Evolutionary conservation across 805 yeast species (phyloP).

Genomic region (Isabelozyma heimii): DNA sequence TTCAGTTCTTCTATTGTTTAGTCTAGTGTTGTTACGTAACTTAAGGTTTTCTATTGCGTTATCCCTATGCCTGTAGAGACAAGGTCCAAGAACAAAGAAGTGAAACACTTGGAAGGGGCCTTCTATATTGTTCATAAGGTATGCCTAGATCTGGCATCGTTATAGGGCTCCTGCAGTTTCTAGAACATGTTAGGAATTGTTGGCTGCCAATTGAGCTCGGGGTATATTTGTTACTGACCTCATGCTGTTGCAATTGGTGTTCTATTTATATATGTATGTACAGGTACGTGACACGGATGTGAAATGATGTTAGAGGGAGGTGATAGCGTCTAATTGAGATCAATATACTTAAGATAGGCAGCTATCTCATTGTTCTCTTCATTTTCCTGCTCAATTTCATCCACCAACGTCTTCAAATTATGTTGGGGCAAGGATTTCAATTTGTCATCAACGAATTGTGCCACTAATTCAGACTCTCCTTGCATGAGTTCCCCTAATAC

Average conservation of each 20-base stretch:
- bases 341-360: slow-evolving; percentile 6
- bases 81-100: too few relatives aligned
- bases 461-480: slow-evolving; percentile 27
- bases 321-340: slow-evolving; percentile 6
- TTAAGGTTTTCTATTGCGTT: not conserved
- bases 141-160: too few relatives aligned
- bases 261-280: too few relatives aligned
- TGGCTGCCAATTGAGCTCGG: too few relatives aligned
- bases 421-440: slow-evolving; percentile 34
- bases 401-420: slow-evolving; percentile 26
- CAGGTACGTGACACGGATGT: not conserved
- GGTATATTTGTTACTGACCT: too few relatives aligned
- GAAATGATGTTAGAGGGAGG: not conserved
- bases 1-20: not conserved
- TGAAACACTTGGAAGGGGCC: too few relatives aligned
- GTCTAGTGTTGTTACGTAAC: not conserved
- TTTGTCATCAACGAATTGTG: slow-evolving; percentile 31
- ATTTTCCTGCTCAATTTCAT: slow-evolving; percentile 17
- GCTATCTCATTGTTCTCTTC: slow-evolving; percentile 15
- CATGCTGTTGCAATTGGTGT: too few relatives aligned
- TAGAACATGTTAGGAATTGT: too few relatives aligned
- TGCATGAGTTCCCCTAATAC: slow-evolving; percentile 40
- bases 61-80: not conserved
- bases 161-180: too few relatives aligned
- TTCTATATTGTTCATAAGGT: too few relatives aligned